Conservation (phyloP, 2,329 filamentous ascomycete species). For the Colletotrichum sp. region DNA sequence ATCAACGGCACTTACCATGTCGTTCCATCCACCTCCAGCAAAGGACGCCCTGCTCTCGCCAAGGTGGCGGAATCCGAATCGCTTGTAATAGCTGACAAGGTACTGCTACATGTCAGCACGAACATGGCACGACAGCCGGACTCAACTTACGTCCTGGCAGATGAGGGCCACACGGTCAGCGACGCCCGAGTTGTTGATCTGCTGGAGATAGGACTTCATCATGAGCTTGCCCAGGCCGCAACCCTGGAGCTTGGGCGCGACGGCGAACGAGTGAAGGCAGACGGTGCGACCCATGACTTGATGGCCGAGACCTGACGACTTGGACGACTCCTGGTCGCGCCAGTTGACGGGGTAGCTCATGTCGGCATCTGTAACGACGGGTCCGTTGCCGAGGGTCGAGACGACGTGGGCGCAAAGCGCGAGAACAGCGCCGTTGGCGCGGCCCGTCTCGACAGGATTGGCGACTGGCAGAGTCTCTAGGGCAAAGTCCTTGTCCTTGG, state of each 20-base stretch:
- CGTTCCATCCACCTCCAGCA: constrained; percentile 81
- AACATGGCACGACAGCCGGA: neutral
- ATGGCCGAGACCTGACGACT: constrained; percentile 61
- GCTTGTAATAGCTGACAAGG: constrained; percentile 76
- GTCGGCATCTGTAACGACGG: constrained; percentile 72
- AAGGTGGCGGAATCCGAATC: constrained; percentile 73
- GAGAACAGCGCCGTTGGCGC: constrained; percentile 58
- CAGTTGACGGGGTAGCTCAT: constrained; percentile 79
- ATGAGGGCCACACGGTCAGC: constrained; percentile 79
- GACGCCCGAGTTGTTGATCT: constrained; percentile 72
- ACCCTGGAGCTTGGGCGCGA: constrained; percentile 76
- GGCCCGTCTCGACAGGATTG: constrained; percentile 63
- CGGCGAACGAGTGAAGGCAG: constrained; percentile 82
- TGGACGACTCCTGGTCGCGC: constrained; percentile 49
- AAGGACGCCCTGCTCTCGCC: constrained; percentile 75
- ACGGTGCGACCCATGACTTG: constrained; percentile 76
- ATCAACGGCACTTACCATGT: constrained; percentile 67
- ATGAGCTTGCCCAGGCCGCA: constrained; percentile 77
- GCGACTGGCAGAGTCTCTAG: constrained; percentile 60
- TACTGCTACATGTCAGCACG: constrained; percentile 44
- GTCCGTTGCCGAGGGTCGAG: constrained; percentile 70
- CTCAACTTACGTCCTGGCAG: constrained; percentile 67
- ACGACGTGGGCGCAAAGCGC: constrained; percentile 81
- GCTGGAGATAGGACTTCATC: constrained; percentile 78
- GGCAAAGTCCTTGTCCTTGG: constrained; percentile 51